A percentile compares a stretch with the other conserved stretches of the same genome.
phyloP scores from a whole-genome alignment of 208 protist genomes.

The Phytomonas francai region DNA sequence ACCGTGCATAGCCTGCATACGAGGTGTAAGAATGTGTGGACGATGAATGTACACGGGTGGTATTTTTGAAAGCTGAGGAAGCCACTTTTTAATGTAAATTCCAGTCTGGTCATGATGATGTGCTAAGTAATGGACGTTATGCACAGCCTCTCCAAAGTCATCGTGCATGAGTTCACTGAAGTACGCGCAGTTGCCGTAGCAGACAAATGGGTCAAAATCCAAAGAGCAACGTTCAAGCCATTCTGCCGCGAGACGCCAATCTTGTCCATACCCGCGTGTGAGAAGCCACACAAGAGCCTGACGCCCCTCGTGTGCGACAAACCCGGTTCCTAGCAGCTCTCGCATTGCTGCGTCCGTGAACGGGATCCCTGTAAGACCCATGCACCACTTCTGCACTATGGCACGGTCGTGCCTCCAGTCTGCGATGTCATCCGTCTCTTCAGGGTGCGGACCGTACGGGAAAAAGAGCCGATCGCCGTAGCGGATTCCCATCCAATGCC shows the following conservation, averaged over 20 bases:
- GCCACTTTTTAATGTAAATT: constrained; percentile 88
- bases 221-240: constrained; percentile 86
- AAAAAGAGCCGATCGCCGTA: constrained; percentile 78
- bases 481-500: constrained; percentile 84
- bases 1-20: constrained; percentile 85
- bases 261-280: constrained; percentile 73
- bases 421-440: constrained; percentile 61
- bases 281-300: constrained; percentile 82
- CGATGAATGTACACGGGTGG: constrained; percentile 86
- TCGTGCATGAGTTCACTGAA: constrained; percentile 63
- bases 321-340: constrained; percentile 73
- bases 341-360: constrained; percentile 86
- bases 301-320: constrained; percentile 63
- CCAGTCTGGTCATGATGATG: constrained; percentile 86
- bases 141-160: constrained; percentile 79
- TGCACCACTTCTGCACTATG: constrained; percentile 80
- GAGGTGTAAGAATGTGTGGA: constrained; percentile 72
- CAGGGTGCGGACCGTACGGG: constrained; percentile 72
- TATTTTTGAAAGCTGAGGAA: constrained; percentile 79
- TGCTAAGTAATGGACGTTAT: constrained; percentile 67
- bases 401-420: constrained; percentile 74
- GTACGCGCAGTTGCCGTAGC: constrained; percentile 84
- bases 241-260: constrained; percentile 85
- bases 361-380: constrained; percentile 77
- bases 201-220: constrained; percentile 86